Base-by-base conservation (phyloP, 345 rosid genomes). In the Aethionema arabicum region DNA sequence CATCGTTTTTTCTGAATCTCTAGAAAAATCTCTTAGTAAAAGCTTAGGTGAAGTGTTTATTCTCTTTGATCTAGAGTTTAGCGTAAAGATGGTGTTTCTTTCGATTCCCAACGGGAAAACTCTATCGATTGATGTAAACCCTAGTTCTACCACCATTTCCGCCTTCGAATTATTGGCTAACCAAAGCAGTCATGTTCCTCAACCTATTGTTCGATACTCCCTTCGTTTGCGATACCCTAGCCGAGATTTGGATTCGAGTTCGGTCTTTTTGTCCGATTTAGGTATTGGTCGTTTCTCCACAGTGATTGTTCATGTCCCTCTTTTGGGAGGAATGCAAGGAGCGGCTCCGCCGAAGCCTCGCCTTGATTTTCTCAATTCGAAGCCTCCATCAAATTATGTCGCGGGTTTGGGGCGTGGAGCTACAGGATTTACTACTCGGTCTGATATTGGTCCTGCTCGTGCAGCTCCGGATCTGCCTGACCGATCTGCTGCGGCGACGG, bases 351-450 rank as follows among this genome's bases (percentile, higher is more conserved):
- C 87, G 0, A 85, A 84, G 58, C 89, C 95, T 30, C 95, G 96
- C 32, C 81, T 85, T 5, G 97, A 92, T 11, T 92, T 87, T 60
- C 88, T 92, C 52, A 82, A 85, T 60, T 90, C 95, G 5, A 90
- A 79, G 74, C 97, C 95, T 3, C 91, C 91, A 4, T 49, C 90
- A 0, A 92, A 92, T 11, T 92, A 92, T 56, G 99, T 92, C 5
- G 97, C 97, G n/a, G 95, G 97, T 8, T 76, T 90, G 13, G 97
- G 97, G 6, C 97, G 96, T 75, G 96, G 99, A 27, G 99, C 99
- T 37, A 93, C 96, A 0, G 95, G 99, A 0, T 90, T 93, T 74
- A 90, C 99, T 5, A 93, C 99, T n/a, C 82, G 97, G 3, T 93
- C 97, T 3, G 96, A 92, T 78, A 93, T 92, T 29, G 97, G 97